Evolutionary conservation across 2,329 filamentous ascomycete genomes (phyloP), one percentile per base, ranked within the genome.

Genomic region (Aspergillus sp.): DNA sequence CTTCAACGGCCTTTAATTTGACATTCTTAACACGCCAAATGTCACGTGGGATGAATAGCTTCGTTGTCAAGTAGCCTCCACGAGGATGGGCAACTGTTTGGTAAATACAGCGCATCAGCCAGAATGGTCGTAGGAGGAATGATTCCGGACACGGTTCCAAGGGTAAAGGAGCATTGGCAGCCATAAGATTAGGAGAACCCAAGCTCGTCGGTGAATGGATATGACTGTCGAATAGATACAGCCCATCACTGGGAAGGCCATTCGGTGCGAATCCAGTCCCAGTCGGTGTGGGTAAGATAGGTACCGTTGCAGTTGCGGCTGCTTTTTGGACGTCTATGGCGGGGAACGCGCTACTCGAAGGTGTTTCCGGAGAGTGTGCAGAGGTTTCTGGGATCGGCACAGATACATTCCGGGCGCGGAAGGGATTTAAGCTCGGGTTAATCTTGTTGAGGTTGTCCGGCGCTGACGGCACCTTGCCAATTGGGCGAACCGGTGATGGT

Each of bases 11-110:
- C 73, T 91, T 94, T 20, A 99, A 79, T 73, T 96, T 97, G 49
- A 96, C 92, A 24, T 90, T 91, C 66, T 93, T 93, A 7, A 96
- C 92, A 51, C 86, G 83, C 94, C 94, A 99, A 3, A 94, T 90
- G 66, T 97, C 92, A 47, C 89, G 83, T 5, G 94, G 92, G 4
- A 99, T 82, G 66, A 99, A 99, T 0, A 99, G 81, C 63, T 91
- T 92, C 19, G 86, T 93, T 49, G 92, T 95, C 17, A 99, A 68
- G 67, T 96, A 99, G 14, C 92, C 94, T 35, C 94, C 94, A 20
- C 90, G 85, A 2, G 93, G 90, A 65, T 99, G 93, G 16, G 87
- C 88, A 42, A 99, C 84, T 0, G 92, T 96, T 69, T 96, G 90
- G 67, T 94, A 95, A 22, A 99, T 80, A 56, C 89, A 92, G 50